phyloP scores from a whole-genome alignment of 805 yeast genomes.

The Monosporozyma yasuniensis region DNA sequence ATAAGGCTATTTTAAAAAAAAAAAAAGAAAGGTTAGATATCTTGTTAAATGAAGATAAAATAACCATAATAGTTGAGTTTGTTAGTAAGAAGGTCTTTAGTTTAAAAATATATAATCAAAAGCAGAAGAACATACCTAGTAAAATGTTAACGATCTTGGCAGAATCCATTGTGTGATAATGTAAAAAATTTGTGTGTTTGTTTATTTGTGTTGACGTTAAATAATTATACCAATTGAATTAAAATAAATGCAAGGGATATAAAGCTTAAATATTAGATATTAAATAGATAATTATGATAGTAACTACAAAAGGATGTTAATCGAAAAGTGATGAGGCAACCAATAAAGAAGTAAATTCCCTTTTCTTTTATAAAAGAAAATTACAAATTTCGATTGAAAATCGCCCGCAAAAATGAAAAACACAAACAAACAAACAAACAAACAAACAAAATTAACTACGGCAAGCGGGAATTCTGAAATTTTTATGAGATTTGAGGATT shows the following conservation, averaged over 20 bases:
- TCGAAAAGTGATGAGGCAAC: background rate
- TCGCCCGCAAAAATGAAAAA: no score
- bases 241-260: background rate
- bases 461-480: background rate
- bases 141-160: constrained; percentile 32
- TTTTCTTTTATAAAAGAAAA: background rate
- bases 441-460: background rate
- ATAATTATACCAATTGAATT: background rate
- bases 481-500: no score
- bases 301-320: no score
- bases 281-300: no score
- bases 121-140: constrained; percentile 13
- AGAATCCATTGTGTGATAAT: constrained; percentile 20
- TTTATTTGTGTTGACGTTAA: background rate
- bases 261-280: no score
- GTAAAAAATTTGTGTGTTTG: background rate
- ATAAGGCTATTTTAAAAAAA: constrained; percentile 35
- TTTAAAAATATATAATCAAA: background rate
- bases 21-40: no score
- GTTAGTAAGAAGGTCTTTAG: background rate
- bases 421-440: background rate
- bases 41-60: no score
- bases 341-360: background rate
- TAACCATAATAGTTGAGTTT: no score
- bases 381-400: background rate